Evolutionary conservation across 2,329 filamentous ascomycete species (phyloP).

Genomic region (Phymatotrichopsis omnivora): DNA sequence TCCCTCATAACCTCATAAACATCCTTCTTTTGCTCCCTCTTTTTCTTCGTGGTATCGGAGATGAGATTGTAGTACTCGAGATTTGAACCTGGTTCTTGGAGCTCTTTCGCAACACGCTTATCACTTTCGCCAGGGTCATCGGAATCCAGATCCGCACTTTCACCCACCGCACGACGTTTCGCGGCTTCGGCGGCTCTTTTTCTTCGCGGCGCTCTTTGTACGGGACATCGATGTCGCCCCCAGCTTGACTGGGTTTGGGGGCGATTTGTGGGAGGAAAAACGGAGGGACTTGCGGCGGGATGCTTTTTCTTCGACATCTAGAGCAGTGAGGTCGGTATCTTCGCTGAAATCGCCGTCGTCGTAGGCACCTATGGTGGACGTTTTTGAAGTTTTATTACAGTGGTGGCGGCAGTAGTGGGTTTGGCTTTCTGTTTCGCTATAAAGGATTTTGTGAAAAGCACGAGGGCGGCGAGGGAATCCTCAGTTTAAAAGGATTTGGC

Average conservation of each 20-base stretch:
- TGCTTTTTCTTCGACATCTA: slow-evolving; percentile 76
- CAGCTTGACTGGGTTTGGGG: slow-evolving; percentile 72
- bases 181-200: slow-evolving; percentile 77
- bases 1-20: slow-evolving; percentile 56
- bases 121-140: slow-evolving; percentile 34
- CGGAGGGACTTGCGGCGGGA: slow-evolving; percentile 82
- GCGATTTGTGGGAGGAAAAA: slow-evolving; percentile 98
- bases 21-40: slow-evolving; percentile 52
- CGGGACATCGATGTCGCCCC: slow-evolving; percentile 73
- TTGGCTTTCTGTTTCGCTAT: slow-evolving; percentile 9
- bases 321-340: slow-evolving; percentile 65
- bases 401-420: slow-evolving; percentile 6
- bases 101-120: slow-evolving; percentile 27
- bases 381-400: too few relatives aligned
- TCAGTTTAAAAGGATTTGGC: too few relatives aligned
- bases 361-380: slow-evolving; percentile 39
- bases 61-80: slow-evolving; percentile 88
- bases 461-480: slow-evolving; percentile 25
- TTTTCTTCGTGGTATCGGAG: slow-evolving; percentile 39
- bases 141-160: slow-evolving; percentile 56
- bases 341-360: slow-evolving; percentile 89
- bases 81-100: slow-evolving; percentile 44
- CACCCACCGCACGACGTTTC: slow-evolving; percentile 64
- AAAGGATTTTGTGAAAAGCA: slow-evolving; percentile 9
- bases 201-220: slow-evolving; percentile 82